phyloP scores from a whole-genome alignment of 2,329 filamentous ascomycete species.

The Fusarium chuoi region DNA sequence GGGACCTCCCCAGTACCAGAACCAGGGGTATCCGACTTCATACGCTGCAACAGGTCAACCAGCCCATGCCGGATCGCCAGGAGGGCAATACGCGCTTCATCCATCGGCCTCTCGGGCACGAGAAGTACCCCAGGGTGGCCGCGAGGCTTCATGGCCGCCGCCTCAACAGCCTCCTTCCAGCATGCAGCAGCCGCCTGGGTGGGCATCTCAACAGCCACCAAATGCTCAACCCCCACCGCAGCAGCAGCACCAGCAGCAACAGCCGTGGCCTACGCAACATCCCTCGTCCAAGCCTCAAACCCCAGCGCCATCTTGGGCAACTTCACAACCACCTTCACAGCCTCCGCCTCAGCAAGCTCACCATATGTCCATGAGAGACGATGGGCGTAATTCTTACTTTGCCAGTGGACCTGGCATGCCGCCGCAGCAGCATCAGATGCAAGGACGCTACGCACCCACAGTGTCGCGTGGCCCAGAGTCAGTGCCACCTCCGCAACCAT shows the following conservation, averaged over 20 bases:
- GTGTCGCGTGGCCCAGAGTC: slow-evolving; percentile 55
- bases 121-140: slow-evolving; percentile 53
- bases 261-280: slow-evolving; percentile 49
- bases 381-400: slow-evolving; percentile 51
- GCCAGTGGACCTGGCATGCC: slow-evolving; percentile 39
- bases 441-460: slow-evolving; percentile 52
- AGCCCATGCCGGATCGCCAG: slow-evolving; percentile 60
- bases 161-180: slow-evolving; percentile 38
- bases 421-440: slow-evolving; percentile 49
- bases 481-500: slow-evolving; percentile 52
- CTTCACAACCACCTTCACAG: slow-evolving; percentile 49
- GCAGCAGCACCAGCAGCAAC: slow-evolving; percentile 45
- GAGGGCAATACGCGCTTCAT: slow-evolving; percentile 65
- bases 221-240: slow-evolving; percentile 49
- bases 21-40: slow-evolving; percentile 57
- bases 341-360: slow-evolving; percentile 49
- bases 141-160: slow-evolving; percentile 49
- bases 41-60: slow-evolving; percentile 52
- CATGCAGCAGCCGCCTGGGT: slow-evolving; percentile 44
- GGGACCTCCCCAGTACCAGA: slow-evolving; percentile 55
- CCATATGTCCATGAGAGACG: slow-evolving; percentile 52
- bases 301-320: slow-evolving; percentile 47
- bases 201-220: slow-evolving; percentile 46
- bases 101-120: slow-evolving; percentile 56
- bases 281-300: slow-evolving; percentile 49